These are phyloP conservation scores for Venturia nashicola DNA, from an alignment of 2,329 filamentous ascomycete species.

Conservation along the genomic window DNA sequence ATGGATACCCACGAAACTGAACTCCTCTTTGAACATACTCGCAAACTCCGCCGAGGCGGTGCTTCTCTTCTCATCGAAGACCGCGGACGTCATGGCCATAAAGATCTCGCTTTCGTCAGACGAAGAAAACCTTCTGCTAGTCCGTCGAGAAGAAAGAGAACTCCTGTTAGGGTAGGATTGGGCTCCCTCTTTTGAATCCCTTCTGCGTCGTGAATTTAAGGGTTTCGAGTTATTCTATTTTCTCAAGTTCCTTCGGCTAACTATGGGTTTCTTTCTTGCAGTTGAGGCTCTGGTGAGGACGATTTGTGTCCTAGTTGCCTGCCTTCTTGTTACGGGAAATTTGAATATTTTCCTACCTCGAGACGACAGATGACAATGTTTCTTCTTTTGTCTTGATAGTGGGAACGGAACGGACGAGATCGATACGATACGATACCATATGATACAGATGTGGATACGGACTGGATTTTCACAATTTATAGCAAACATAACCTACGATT, in stretches of 20 bases:
- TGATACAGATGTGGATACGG: neutral
- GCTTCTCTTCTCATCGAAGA: slow-evolving; percentile 30
- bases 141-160: slow-evolving; percentile 4
- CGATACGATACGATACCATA: neutral
- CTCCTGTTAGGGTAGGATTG: slow-evolving; percentile 2
- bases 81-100: slow-evolving; percentile 20
- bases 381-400: too few relatives aligned
- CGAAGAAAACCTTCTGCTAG: slow-evolving; percentile 14
- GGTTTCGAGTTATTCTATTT: neutral
- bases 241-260: neutral
- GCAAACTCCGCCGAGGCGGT: slow-evolving; percentile 26
- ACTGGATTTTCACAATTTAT: neutral
- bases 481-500: neutral
- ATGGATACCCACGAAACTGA: slow-evolving; percentile 36
- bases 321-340: neutral
- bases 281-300: neutral
- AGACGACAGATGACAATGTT: neutral
- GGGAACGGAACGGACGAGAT: neutral
- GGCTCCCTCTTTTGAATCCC: neutral
- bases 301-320: neutral
- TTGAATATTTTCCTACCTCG: neutral
- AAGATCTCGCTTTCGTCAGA: slow-evolving; percentile 33
- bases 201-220: neutral
- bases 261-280: neutral
- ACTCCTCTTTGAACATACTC: slow-evolving; percentile 38